Conservation (phyloP, 192 early-diverging fungal genomes). For the Gonapodya sp. region DNA sequence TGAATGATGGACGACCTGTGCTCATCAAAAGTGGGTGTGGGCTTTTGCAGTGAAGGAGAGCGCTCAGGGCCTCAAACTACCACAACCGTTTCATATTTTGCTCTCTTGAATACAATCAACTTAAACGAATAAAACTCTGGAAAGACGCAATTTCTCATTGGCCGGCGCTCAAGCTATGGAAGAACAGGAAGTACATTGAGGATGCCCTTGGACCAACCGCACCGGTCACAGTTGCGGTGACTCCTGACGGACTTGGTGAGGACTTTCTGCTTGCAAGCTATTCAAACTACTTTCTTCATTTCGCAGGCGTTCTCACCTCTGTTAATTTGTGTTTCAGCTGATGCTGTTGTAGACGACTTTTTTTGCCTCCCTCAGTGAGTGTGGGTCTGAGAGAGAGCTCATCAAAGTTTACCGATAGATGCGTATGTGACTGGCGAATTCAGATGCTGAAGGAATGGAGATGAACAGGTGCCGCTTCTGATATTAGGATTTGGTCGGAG, state of each 20-base stretch:
- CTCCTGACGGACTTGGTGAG: constrained; percentile 23
- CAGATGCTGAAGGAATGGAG: too few relatives aligned
- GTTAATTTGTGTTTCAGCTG: constrained; percentile 23
- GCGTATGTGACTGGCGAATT: too few relatives aligned
- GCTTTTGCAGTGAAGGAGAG: too few relatives aligned
- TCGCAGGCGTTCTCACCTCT: background rate
- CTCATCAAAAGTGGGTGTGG: background rate
- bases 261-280: constrained; percentile 15
- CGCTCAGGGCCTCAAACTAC: too few relatives aligned
- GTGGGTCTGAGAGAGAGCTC: too few relatives aligned
- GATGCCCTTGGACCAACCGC: constrained; percentile 8
- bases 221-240: constrained; percentile 30
- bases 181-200: constrained; percentile 22
- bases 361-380: constrained; percentile 30
- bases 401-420: too few relatives aligned
- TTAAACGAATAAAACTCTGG: too few relatives aligned
- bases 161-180: constrained; percentile 30
- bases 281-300: background rate
- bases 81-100: too few relatives aligned
- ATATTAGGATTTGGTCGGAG: too few relatives aligned
- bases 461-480: too few relatives aligned
- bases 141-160: constrained; percentile 22
- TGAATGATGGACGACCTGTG: constrained; percentile 9
- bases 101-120: too few relatives aligned
- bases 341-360: constrained; percentile 27